Base-by-base conservation (phyloP, 108 stramenopile genomes). In the Asterionellopsis glacialis region DNA sequence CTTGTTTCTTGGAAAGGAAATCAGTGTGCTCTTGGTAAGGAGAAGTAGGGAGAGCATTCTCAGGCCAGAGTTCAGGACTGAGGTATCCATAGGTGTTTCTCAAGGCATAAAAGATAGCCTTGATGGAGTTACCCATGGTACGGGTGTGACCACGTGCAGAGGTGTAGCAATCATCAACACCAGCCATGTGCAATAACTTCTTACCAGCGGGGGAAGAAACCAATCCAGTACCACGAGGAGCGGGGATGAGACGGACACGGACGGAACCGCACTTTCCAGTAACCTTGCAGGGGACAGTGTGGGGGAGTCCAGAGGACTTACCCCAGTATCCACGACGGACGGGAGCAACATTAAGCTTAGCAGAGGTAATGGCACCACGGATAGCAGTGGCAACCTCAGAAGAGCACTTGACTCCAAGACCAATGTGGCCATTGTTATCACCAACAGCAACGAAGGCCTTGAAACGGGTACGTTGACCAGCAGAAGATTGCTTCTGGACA, bases 281-380 rank as follows among this genome's bases (percentile, higher is more conserved):
- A 49, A 99, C 96, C 95, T 99, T 99, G 83, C 86, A 91, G 47
- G 99, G 97, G 57, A 99, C 97, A 19, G 99, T 99, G 91, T 99
- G 99, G 65, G 99, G 99, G 25, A 87, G 50, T 26, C 97, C 98
- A 63, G 70, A 64, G 61, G 81, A 89, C 75, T 92, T 91, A 53
- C 99, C 99, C 99, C 99, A 99, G 96, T 91, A 99, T 67, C 99
- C 99, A 53, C 99, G 95, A 65, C 99, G 96, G 65, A 99, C 91
- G 57, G 99, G 99, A 47, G 95, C 83, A 23, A 99, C 79, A 65
- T 96, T 91, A 63, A 98, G 88, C 93, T 99, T 99, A 81, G 99
- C 99, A 57, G 94, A 78, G 58, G 88, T 94, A 81, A 99, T 97
- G 62, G 98, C 99, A 50, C 98, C 99, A 52, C 97, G 96, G 72